Percentiles rank a stretch among this genome's conserved stretches.
phyloP scores from a whole-genome alignment of 2,329 filamentous ascomycete species.

The Scedosporium minutisporum region DNA sequence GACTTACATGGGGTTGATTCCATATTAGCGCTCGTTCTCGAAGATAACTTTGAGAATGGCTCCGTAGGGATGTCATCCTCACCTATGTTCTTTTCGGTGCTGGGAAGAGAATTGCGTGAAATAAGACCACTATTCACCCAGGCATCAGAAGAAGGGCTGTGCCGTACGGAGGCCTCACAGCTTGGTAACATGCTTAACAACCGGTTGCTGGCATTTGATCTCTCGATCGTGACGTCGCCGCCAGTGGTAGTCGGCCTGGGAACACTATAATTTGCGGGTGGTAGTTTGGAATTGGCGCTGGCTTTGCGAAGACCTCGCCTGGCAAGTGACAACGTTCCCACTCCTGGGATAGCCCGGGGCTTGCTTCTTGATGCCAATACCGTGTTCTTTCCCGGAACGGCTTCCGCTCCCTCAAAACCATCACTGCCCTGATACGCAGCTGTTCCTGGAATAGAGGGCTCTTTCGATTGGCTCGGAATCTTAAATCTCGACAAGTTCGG shows the following conservation, averaged over 20 bases:
- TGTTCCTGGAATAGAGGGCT: not conserved
- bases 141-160: no score
- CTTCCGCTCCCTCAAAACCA: conserved; percentile 1
- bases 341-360: not conserved
- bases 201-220: no score
- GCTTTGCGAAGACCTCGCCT: not conserved
- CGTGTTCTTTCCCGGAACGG: not conserved
- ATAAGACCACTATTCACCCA: no score
- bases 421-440: not conserved
- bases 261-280: no score
- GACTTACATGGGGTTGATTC: no score
- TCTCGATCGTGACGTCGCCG: no score
- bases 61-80: not conserved
- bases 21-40: no score
- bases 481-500: not conserved
- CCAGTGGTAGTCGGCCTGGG: no score
- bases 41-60: no score
- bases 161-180: no score
- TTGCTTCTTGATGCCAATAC: not conserved
- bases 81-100: not conserved
- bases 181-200: no score
- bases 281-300: no score
- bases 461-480: not conserved
- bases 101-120: not conserved
- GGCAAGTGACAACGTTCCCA: not conserved